Evolutionary conservation across 768 basidiomycete species (phyloP).

Genomic region (Gymnopilus junonius): DNA sequence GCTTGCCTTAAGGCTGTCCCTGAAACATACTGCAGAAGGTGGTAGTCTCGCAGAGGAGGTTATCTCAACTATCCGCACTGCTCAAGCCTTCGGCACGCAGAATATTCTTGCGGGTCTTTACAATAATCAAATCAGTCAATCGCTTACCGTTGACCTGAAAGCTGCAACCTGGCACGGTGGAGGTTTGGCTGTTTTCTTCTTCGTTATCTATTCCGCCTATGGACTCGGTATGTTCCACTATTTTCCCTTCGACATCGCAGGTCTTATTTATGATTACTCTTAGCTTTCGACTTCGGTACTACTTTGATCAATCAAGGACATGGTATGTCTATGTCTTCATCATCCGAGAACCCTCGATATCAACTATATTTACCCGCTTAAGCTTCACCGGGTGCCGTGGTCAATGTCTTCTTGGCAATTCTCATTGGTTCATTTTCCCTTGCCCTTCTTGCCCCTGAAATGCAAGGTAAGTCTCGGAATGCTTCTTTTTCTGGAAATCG

Average conservation of each 20-base stretch:
- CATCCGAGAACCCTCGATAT: neutral
- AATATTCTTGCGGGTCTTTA: conserved; percentile 65
- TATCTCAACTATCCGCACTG: conserved; percentile 86
- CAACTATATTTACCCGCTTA: conserved; percentile 24
- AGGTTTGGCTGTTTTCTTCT: conserved; percentile 78
- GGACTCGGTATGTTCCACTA: conserved; percentile 55
- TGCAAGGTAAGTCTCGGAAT: conserved; percentile 67
- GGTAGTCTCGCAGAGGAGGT: conserved; percentile 92
- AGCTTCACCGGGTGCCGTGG: conserved; percentile 71
- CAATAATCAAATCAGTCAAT: conserved; percentile 58
- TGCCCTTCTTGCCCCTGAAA: conserved; percentile 82
- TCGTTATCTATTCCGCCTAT: conserved; percentile 79
- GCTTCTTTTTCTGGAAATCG: neutral
- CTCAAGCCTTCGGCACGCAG: conserved; percentile 91
- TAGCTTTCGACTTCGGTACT: conserved; percentile 89
- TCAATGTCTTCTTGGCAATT: conserved; percentile 86
- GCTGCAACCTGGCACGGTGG: conserved; percentile 63
- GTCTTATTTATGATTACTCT: conserved; percentile 6
- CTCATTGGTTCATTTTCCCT: conserved; percentile 92
- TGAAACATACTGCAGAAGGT: conserved; percentile 77
- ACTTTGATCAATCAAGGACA: conserved; percentile 72
- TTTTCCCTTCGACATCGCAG: neutral
- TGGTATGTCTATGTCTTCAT: conserved; percentile 38
- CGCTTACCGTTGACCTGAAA: conserved; percentile 58
- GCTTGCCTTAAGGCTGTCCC: conserved; percentile 51